Percentiles rank a stretch among this genome's conserved stretches.
Evolutionary conservation across 192 early-diverging fungal species (phyloP).

Genomic region (Pilobolus umbonatus): DNA sequence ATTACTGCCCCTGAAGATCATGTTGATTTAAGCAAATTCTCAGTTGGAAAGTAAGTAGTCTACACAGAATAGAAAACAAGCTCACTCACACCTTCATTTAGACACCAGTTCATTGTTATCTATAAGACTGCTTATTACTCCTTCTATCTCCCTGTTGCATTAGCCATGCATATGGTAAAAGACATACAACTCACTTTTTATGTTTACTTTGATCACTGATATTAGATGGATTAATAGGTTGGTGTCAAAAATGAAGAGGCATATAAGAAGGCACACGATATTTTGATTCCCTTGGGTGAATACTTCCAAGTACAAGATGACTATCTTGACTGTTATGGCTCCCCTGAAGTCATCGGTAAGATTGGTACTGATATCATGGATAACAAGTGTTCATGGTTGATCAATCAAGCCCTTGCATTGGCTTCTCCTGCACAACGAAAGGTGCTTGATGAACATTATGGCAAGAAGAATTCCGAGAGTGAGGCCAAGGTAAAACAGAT

Average conservation of each 20-base stretch:
- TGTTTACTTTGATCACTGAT: neutral
- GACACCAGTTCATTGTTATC: slow-evolving; percentile 88
- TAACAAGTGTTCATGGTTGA: slow-evolving; percentile 99
- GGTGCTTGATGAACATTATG: slow-evolving; percentile 81
- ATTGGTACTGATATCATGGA: slow-evolving; percentile 99
- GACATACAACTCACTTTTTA: neutral
- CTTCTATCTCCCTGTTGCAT: slow-evolving; percentile 96
- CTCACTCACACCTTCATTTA: slow-evolving; percentile 14
- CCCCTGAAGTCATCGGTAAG: slow-evolving; percentile 90
- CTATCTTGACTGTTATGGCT: slow-evolving; percentile 95
- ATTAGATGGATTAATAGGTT: slow-evolving; percentile 34
- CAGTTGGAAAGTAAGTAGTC: slow-evolving; percentile 72
- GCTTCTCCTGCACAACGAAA: slow-evolving; percentile 80
- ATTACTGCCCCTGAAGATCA: slow-evolving; percentile 97
- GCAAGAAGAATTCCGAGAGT: slow-evolving; percentile 71
- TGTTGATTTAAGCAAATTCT: slow-evolving; percentile 89
- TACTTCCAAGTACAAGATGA: slow-evolving; percentile 99
- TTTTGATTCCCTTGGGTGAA: slow-evolving; percentile 92
- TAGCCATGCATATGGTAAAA: slow-evolving; percentile 81
- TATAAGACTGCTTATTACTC: slow-evolving; percentile 99
- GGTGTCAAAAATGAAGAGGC: slow-evolving; percentile 75
- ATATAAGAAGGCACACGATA: slow-evolving; percentile 76
- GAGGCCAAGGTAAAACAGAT: slow-evolving; percentile 81
- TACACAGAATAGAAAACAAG: neutral
- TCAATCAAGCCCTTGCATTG: slow-evolving; percentile 84